phyloP scores from a whole-genome alignment of 345 rosid genomes.

The Eucalyptus pauciflora region DNA sequence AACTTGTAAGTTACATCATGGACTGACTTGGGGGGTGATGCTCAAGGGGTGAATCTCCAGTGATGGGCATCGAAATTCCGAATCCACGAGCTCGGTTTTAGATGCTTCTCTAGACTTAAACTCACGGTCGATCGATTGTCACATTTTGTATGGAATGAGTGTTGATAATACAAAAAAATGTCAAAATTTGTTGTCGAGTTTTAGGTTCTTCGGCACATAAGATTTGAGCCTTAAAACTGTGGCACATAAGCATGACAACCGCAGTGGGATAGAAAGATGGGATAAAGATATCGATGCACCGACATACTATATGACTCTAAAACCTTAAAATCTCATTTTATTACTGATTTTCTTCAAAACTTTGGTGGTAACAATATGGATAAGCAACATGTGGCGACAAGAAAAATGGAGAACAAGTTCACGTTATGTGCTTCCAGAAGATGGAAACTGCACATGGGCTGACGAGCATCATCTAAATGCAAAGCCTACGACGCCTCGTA shows the following conservation, averaged over 20 bases:
- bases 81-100: neutral
- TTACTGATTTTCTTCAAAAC: neutral
- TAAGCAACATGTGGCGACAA: neutral
- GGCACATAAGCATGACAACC: neutral
- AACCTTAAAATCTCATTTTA: neutral
- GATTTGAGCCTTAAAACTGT: neutral
- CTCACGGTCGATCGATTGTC: neutral
- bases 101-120: neutral
- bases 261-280: neutral
- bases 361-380: neutral
- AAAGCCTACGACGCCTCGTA: neutral
- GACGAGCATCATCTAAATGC: neutral
- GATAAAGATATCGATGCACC: neutral
- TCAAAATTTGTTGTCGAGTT: neutral
- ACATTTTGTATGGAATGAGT: neutral
- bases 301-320: neutral
- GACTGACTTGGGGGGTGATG: neutral
- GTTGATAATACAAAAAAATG: neutral
- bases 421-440: neutral
- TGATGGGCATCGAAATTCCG: neutral
- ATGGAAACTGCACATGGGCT: neutral
- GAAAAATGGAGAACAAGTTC: neutral
- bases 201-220: neutral
- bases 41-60: neutral
- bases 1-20: neutral